Evolutionary conservation across 371 early-diverging fungal genomes (phyloP).

Genomic region (Apophysomyces variabilis): DNA sequence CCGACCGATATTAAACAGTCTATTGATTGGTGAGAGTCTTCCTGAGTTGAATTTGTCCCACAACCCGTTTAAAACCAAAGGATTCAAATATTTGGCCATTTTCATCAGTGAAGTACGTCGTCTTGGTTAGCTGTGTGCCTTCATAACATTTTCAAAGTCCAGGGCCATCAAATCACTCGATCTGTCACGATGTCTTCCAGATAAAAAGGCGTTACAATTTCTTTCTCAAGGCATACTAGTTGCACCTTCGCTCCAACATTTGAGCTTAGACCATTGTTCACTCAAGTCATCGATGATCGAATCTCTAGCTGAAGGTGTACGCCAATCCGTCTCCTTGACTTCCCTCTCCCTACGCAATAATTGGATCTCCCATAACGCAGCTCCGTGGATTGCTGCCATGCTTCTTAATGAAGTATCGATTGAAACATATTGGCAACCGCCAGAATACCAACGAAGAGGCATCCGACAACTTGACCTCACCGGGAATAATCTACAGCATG

Average conservation of each 20-base stretch:
- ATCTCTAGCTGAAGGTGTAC: slow-evolving; percentile 56
- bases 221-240: slow-evolving; percentile 59
- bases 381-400: slow-evolving; percentile 60
- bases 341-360: slow-evolving; percentile 61
- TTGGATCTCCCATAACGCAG: slow-evolving; percentile 46
- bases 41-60: slow-evolving; percentile 32
- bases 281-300: slow-evolving; percentile 57
- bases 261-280: slow-evolving; percentile 64
- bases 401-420: slow-evolving; percentile 49
- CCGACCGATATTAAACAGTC: slow-evolving; percentile 42
- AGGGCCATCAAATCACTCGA: slow-evolving; percentile 40
- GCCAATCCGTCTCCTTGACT: slow-evolving; percentile 50
- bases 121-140: neutral
- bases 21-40: slow-evolving; percentile 40
- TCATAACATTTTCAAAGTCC: slow-evolving; percentile 26
- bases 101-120: slow-evolving; percentile 46
- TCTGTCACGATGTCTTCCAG: slow-evolving; percentile 43
- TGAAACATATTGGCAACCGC: slow-evolving; percentile 21
- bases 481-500: slow-evolving; percentile 57
- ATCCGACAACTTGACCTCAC: slow-evolving; percentile 54
- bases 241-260: slow-evolving; percentile 51
- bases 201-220: slow-evolving; percentile 60
- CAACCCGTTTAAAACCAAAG: slow-evolving; percentile 45
- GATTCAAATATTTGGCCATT: slow-evolving; percentile 49
- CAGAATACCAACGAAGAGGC: slow-evolving; percentile 29